phyloP scores from a whole-genome alignment of 2,329 filamentous ascomycete genomes.

The Alternaria sp. region DNA sequence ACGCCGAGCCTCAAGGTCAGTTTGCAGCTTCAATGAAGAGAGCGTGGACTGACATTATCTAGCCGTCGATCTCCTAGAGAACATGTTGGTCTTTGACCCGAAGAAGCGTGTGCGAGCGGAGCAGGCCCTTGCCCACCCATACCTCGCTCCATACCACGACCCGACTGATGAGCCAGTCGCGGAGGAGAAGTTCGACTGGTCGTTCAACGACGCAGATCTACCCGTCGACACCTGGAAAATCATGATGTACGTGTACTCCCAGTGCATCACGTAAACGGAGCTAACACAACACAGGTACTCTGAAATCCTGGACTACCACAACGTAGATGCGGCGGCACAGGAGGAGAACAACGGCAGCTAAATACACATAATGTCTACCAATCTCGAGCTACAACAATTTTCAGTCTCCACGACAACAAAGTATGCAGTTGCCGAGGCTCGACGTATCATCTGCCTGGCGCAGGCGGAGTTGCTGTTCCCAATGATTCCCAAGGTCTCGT shows the following conservation, averaged over 20 bases:
- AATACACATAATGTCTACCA: conserved; percentile 10
- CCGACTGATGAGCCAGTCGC: conserved; percentile 94
- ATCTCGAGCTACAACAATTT: conserved; percentile 16
- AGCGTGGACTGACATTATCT: conserved; percentile 3
- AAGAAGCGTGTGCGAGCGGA: conserved; percentile 90
- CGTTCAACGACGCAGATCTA: conserved; percentile 96
- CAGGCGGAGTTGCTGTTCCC: conserved; percentile 18
- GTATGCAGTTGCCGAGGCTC: conserved; percentile 13
- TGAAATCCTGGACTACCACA: conserved; percentile 98
- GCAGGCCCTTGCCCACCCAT: conserved; percentile 87
- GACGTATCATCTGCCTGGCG: conserved; percentile 20
- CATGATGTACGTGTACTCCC: conserved; percentile 77
- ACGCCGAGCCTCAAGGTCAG: conserved; percentile 83
- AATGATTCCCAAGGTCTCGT: conserved; percentile 26
- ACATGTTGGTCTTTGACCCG: conserved; percentile 98
- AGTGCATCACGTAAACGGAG: background rate
- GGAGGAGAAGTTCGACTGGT: conserved; percentile 99
- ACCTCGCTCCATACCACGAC: conserved; percentile 95
- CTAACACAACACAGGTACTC: conserved; percentile 75
- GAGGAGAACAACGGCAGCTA: conserved; percentile 45
- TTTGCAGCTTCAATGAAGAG: background rate
- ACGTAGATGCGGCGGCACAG: conserved; percentile 73
- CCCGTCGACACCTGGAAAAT: conserved; percentile 99
- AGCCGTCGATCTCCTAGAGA: conserved; percentile 93
- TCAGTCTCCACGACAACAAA: conserved; percentile 17